Evolutionary conservation across 768 basidiomycete genomes (phyloP), one percentile per base, ranked within the genome.

Genomic region (Rhodotorula kratochvilovae): DNA sequence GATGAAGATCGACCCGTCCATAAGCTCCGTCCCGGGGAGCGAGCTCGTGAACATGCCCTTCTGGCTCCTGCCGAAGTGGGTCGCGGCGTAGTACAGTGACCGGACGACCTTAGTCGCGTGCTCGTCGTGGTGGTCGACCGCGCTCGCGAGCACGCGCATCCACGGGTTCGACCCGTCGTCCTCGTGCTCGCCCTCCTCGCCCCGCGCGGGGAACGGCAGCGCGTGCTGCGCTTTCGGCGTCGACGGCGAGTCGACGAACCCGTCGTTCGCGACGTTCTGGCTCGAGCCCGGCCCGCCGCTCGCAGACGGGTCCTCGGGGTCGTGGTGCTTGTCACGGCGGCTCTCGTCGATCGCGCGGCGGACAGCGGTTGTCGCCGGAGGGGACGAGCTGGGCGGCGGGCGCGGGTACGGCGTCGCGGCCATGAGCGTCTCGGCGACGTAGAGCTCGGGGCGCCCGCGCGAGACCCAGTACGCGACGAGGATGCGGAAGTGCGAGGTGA

Each of bases 1-100:
- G 10, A 77, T 58, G 66, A 78, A 78, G 55, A 77, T 71, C 4
- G 68, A 61, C 5, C 77, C 77, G 61, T 78, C 77, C 72, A 78
- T 65, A 23, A 50, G 39, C 17, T 71, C 63, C 5, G 73, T 65
- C 0, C 77, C 77, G 3, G 69, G 68, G 8, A 77, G 43, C 1
- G 55, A 57, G 2, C 55, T 56, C 23, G 55, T 61, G 36, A 63
- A 76, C 45, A 72, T 63, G 7, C 77, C 77, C 21, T 61, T 50
- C 11, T 71, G 66, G 16, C 71, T 64, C 23, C 63, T 35, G 3
- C 71, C 75, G 43, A 76, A 77, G 58, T 70, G 70, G n/a, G 68
- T 56, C 23, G 76, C 72, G 11, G 76, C 76, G 48, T 67, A 77
- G 63, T 48, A 71, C n/a, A 77, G 70, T 10, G 74, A 65, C 12